These are phyloP conservation scores for Mycena indigotica DNA, from an alignment of 768 basidiomycete species.

Conservation along the genomic window DNA sequence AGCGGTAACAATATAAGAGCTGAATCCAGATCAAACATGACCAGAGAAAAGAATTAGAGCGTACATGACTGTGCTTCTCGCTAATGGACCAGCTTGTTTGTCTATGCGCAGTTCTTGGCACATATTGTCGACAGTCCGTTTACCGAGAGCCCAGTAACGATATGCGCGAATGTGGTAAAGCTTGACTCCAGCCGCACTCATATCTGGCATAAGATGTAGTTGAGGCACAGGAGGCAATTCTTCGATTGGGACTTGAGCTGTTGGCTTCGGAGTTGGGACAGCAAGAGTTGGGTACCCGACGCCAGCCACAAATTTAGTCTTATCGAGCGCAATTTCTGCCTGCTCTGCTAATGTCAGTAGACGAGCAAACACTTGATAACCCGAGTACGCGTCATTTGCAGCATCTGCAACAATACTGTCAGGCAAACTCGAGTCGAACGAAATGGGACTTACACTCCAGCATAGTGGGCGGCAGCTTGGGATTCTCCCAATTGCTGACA, in stretches of 20 bases:
- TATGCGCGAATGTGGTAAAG: constrained; percentile 38
- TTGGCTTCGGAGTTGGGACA: constrained; percentile 2
- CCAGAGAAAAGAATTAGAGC: not conserved
- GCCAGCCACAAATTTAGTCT: constrained; percentile 1
- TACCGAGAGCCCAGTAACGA: constrained; percentile 33
- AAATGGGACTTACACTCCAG: constrained; percentile 29
- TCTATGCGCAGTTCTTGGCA: constrained; percentile 29
- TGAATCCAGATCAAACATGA: constrained; percentile 4
- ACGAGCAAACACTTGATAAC: constrained; percentile 32
- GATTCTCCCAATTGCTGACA: constrained; percentile 38
- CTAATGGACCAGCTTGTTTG: constrained; percentile 24
- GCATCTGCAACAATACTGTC: constrained; percentile 32
- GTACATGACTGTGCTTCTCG: constrained; percentile 34
- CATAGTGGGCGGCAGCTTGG: constrained; percentile 23
- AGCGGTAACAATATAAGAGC: constrained; percentile 37
- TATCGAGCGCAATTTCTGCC: constrained; percentile 20
- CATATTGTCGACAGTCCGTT: constrained; percentile 34
- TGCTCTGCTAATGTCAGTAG: constrained; percentile 30
- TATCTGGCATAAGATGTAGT: constrained; percentile 8
- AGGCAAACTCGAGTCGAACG: no score
- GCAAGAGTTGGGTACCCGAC: constrained; percentile 6
- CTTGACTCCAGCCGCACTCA: constrained; percentile 12
- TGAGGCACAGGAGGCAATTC: constrained; percentile 6
- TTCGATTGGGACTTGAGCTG: constrained; percentile 5
- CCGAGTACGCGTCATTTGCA: constrained; percentile 41